Base-by-base conservation (phyloP, 2,329 filamentous ascomycete genomes). In the Penicillium capsulatum region DNA sequence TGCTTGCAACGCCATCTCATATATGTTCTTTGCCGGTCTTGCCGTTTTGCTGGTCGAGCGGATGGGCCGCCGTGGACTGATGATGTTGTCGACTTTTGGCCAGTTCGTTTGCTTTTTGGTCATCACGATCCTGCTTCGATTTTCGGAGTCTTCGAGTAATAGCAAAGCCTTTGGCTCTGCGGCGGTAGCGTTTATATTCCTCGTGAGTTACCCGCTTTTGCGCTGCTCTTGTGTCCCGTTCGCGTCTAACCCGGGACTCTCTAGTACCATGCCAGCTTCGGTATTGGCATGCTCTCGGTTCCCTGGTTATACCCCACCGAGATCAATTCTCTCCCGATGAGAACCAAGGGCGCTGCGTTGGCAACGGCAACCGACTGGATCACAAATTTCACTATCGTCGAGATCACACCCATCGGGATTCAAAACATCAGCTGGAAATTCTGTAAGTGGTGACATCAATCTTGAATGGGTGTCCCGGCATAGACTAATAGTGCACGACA, bases 31-130 rank as follows among this genome's bases (percentile, higher is more conserved):
- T 45, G 61, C 66, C 5, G 42, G 69, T 54, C 38, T 53, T 60
- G 41, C 67, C 54, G 31, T 73, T 61, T 55, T 73, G 36, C 61
- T 72, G 3, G 69, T 75, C 42, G 72, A 75, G 40, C 58, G 68
- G 4, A 72, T 65, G 42, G 72, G 72, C 2, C 64, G 73, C 7
- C 63, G 72, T 7, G 68, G 65, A 34, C 61, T 74, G 32, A 72
- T 75, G 70, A 72, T 75, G 61, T 54, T 54, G 13, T 70, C 66
- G 4, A 67, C 71, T n/a, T 59, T 63, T 5, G 74, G 69, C 7
- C 74, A 71, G 42, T 70, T 66, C 1, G 63, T 69, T 9, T 77
- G 72, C 49, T 75, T 70, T 61, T 61, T 71, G 13, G 53, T 72
- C 7, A 75, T 75, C 35, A 66, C 70, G 0, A 69, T 71, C 13